Conservation (phyloP, 176 grass and related monocot species). For the Secale cereale region DNA sequence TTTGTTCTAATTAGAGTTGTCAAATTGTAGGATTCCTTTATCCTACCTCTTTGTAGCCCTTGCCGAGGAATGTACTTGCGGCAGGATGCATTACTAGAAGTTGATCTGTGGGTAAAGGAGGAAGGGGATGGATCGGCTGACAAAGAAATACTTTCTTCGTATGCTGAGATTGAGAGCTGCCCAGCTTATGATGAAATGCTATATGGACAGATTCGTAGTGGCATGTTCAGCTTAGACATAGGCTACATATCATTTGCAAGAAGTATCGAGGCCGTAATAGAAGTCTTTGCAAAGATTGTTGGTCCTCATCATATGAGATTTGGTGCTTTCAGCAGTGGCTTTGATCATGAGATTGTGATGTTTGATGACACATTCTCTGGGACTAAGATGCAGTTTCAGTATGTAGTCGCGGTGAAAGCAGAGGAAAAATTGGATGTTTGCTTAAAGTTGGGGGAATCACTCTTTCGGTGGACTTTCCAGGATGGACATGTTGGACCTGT, state of each 20-base stretch:
- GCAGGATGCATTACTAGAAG: neutral
- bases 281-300: neutral
- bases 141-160: neutral
- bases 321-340: neutral
- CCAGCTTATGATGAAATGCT: neutral
- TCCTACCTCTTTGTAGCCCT: neutral
- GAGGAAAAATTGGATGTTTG: neutral
- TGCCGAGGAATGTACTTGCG: neutral
- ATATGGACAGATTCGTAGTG: neutral
- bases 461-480: neutral
- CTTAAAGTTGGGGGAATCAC: neutral
- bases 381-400: neutral
- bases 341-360: conserved; percentile 1
- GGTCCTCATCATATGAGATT: neutral
- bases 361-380: neutral
- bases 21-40: neutral
- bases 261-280: neutral
- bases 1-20: neutral
- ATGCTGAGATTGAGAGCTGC: neutral
- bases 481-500: neutral
- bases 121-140: neutral
- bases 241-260: neutral
- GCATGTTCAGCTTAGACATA: neutral
- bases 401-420: neutral
- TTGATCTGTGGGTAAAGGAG: neutral